Conservation (phyloP, 228 moss, liverwort and hornwort species). For the Sphagnum magellanicum region DNA sequence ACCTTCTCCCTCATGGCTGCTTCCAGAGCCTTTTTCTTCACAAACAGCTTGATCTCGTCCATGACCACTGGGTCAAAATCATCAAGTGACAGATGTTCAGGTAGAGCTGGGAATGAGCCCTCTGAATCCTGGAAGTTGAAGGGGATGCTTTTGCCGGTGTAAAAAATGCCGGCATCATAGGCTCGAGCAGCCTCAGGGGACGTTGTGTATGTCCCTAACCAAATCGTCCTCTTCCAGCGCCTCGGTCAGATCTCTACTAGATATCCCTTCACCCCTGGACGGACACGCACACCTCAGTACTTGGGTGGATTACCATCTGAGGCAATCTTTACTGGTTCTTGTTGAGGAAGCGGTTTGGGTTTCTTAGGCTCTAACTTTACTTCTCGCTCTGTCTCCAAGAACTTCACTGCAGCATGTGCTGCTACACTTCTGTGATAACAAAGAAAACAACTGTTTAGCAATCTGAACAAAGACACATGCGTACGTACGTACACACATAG, state of each 20-base stretch:
- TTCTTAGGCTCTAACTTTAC: background rate
- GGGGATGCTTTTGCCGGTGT: slow-evolving; percentile 1
- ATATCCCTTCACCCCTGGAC: slow-evolving; percentile 7
- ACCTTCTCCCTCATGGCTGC: slow-evolving; percentile 4
- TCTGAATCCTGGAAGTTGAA: slow-evolving; percentile 1
- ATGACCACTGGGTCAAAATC: background rate
- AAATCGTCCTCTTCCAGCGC: slow-evolving; percentile 8
- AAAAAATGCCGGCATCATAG: slow-evolving; percentile 7
- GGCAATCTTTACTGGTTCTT: too few species aligned
- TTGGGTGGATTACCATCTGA: too few species aligned
- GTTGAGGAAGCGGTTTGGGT: background rate
- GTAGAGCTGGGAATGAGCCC: slow-evolving; percentile 6
- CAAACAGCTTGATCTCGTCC: background rate
- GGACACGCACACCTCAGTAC: slow-evolving; percentile 1
- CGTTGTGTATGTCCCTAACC: slow-evolving; percentile 4
- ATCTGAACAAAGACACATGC: background rate
- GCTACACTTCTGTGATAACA: too few species aligned
- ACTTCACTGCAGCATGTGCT: too few species aligned
- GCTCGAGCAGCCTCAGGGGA: slow-evolving; percentile 2
- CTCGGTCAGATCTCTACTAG: slow-evolving; percentile 6
- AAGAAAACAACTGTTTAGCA: too few species aligned
- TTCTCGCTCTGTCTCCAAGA: background rate
- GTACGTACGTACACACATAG: background rate
- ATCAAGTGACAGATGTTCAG: background rate
- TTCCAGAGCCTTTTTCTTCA: slow-evolving; percentile 2